Conservation (phyloP, 2,329 filamentous ascomycete species). For the Xylariaceae sp. region DNA sequence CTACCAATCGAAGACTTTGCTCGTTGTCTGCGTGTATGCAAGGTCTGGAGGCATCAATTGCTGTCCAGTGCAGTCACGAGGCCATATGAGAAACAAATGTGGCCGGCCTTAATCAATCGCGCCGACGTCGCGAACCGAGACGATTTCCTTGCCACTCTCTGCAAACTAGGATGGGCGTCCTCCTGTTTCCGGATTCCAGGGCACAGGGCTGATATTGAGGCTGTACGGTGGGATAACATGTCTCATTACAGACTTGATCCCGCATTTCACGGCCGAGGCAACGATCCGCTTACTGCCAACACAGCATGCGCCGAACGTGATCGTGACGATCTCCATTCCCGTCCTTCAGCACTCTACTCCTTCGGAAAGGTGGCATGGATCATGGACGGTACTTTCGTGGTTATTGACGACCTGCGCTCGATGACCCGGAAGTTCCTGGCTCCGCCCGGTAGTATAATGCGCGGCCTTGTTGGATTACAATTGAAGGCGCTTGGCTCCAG, state of each 20-base stretch:
- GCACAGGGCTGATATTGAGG: neutral
- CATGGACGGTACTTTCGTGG: slow-evolving; percentile 7
- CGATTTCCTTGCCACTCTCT: slow-evolving; percentile 8
- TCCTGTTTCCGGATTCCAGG: neutral
- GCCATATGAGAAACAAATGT: slow-evolving; percentile 8
- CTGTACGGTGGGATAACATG: neutral
- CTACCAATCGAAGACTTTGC: slow-evolving; percentile 18
- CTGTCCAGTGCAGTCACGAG: slow-evolving; percentile 19
- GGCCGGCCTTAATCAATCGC: slow-evolving; percentile 18
- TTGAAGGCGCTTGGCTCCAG: slow-evolving; percentile 23
- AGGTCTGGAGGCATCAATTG: slow-evolving; percentile 24
- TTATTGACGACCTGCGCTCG: slow-evolving; percentile 21
- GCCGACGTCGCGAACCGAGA: neutral
- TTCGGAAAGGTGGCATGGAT: slow-evolving; percentile 24
- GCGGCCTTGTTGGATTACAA: neutral
- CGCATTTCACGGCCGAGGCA: neutral
- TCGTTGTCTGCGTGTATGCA: slow-evolving; percentile 24
- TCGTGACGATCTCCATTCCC: neutral
- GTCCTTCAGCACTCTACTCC: slow-evolving; percentile 11
- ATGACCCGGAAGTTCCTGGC: slow-evolving; percentile 22
- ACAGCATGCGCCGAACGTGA: neutral
- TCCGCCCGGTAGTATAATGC: slow-evolving; percentile 15
- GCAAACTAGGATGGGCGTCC: neutral
- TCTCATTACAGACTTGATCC: slow-evolving; percentile 8
- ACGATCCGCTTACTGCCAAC: neutral